These are phyloP conservation scores for Peribolospora baueri DNA, from an alignment of 768 basidiomycete genomes.

Conservation along the genomic window DNA sequence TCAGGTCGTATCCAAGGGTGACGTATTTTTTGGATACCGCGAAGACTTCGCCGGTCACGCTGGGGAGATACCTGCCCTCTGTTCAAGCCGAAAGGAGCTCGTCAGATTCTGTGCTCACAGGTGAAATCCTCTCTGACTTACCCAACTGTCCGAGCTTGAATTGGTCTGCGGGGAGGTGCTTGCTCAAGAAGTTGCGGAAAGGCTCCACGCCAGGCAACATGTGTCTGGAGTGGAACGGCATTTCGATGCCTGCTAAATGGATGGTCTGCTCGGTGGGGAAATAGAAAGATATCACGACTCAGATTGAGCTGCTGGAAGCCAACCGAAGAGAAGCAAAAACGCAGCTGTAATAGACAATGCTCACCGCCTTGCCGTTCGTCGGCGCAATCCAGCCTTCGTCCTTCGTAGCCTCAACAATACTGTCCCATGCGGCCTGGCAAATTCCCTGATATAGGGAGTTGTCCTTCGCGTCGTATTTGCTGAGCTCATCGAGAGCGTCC, in stretches of 20 bases:
- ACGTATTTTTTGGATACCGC: constrained; percentile 63
- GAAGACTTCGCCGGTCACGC: constrained; percentile 74
- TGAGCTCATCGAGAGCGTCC: constrained; percentile 57
- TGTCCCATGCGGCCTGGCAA: constrained; percentile 25
- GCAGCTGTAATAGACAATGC: too few relatives aligned
- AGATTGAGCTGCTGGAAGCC: too few relatives aligned
- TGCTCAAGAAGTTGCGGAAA: constrained; percentile 39
- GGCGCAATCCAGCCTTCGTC: too few relatives aligned
- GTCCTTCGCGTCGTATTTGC: constrained; percentile 54
- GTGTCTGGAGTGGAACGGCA: constrained; percentile 98
- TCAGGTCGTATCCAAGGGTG: constrained; percentile 88
- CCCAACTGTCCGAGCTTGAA: constrained; percentile 76
- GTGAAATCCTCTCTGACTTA: too few relatives aligned
- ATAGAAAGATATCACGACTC: too few relatives aligned
- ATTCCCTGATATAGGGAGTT: constrained; percentile 73
- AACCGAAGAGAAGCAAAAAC: too few relatives aligned
- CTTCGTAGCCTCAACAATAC: too few relatives aligned
- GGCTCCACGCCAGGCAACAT: constrained; percentile 47
- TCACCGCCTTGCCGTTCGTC: too few relatives aligned
- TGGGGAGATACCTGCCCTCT: constrained; percentile 86
- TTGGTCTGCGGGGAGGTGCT: constrained; percentile 80
- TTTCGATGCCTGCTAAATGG: constrained; percentile 80
- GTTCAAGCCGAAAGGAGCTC: too few relatives aligned
- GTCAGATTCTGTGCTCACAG: too few relatives aligned
- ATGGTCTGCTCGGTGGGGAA: constrained; percentile 29